phyloP scores from a whole-genome alignment of 2,329 filamentous ascomycete genomes.

The Ophiocordyceps unilateralis region DNA sequence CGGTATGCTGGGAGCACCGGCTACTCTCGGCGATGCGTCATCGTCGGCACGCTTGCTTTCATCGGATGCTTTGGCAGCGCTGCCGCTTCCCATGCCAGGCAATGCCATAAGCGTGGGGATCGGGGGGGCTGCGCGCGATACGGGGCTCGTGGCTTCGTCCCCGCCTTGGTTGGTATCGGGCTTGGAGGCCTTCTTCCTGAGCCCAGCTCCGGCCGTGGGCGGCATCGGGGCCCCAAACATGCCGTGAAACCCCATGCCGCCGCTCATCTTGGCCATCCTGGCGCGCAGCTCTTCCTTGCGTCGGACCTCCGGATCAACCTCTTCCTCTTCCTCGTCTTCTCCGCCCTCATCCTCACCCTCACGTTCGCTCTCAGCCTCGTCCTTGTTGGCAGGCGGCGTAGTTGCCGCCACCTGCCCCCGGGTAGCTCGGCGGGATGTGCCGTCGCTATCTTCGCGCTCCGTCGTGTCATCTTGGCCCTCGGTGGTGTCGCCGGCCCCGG shows the following conservation, averaged over 20 bases:
- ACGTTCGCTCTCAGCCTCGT: slow-evolving; percentile 61
- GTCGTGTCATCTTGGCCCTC: slow-evolving; percentile 44
- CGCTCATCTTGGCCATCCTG: slow-evolving; percentile 97
- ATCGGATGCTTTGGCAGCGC: slow-evolving; percentile 27
- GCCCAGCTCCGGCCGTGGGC: slow-evolving; percentile 32
- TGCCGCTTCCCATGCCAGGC: slow-evolving; percentile 52
- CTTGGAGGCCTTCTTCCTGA: slow-evolving; percentile 32
- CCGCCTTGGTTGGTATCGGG: slow-evolving; percentile 24
- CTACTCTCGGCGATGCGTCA: slow-evolving; percentile 11
- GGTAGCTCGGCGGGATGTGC: slow-evolving; percentile 23
- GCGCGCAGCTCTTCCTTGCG: slow-evolving; percentile 79
- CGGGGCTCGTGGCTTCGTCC: slow-evolving; percentile 25
- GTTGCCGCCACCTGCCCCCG: slow-evolving; percentile 19
- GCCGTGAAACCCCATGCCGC: slow-evolving; percentile 89
- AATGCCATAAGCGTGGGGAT: slow-evolving; percentile 46
- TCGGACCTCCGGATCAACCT: slow-evolving; percentile 72
- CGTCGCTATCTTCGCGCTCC: slow-evolving; percentile 61
- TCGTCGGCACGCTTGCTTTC: slow-evolving; percentile 26
- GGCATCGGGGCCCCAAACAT: slow-evolving; percentile 70
- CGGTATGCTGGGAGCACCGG: slow-evolving; percentile 13
- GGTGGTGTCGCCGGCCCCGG: slow-evolving; percentile 45
- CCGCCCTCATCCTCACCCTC: slow-evolving; percentile 37
- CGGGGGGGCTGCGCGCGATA: slow-evolving; percentile 28
- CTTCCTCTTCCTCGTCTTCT: slow-evolving; percentile 64
- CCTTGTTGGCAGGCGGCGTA: slow-evolving; percentile 20